Base-by-base conservation (phyloP, 495 filamentous ascomycete species). In the Staphylotrichum longicolle region DNA sequence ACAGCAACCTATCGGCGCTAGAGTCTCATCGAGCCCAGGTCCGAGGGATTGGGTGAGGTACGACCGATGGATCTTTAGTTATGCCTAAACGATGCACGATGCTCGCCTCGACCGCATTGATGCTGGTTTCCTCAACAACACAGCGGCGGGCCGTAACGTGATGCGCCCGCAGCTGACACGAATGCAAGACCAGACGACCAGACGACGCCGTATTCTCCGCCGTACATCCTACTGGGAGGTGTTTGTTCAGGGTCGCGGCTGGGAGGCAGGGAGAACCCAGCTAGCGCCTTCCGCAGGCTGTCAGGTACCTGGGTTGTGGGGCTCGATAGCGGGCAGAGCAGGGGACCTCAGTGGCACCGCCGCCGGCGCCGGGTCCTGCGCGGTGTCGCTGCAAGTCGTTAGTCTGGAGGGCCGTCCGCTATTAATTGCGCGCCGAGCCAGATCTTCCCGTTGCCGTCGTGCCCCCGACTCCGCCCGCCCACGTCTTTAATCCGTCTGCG, bases 361-460 rank as follows among this genome's bases (percentile, higher is more conserved):
- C 20, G 47, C 48, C 57, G 49, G 49, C 58, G 55, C 34, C 45
- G 45, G 37, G 45, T 4, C 46, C 33, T 1, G 33, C 54, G 20
- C 54, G 9, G 45, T 9, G 33, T 47, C 7, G 42, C 45, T 33
- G 44, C 56, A 32, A 41, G 4, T 50, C 47, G 57, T 59, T 42
- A 44, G 57, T 35, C 39, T 30, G 14, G 32, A 5, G 4, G 15
- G 57, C 57, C 58, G 40, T 35, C n/a, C 40, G 15, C 39, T 51
- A 40, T 54, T 40, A 52, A 53, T 47, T 53, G 58, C 58, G 40
- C 33, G 49, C 49, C 50, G 49, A 60, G 58, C 58, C 58, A 60
- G 33, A 39, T 33, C 49, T 40, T 48, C 33, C 50, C 34, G 39
- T 37, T 5, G 15, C 12, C 33, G 10, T 39, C 37, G 37, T 39